These are phyloP conservation scores for Aspergillus sp. DNA, from an alignment of 2,329 filamentous ascomycete species.

Conservation along the genomic window DNA sequence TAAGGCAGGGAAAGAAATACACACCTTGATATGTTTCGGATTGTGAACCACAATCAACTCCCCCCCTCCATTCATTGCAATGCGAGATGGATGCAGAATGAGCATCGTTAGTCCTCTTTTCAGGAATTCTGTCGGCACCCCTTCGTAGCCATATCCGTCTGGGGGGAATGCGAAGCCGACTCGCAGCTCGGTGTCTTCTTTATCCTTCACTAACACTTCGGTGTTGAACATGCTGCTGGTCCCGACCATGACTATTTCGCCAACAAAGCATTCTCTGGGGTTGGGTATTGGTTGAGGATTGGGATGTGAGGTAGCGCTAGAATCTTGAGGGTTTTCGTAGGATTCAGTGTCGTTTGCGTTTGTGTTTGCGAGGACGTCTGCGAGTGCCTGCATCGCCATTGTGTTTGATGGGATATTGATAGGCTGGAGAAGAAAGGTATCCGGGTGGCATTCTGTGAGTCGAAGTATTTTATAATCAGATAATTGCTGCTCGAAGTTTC, in stretches of 20 bases:
- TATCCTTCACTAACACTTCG: not conserved
- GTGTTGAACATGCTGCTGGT: not conserved
- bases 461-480: no score
- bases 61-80: not conserved
- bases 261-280: not conserved
- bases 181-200: not conserved
- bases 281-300: no score
- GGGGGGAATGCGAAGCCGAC: not conserved
- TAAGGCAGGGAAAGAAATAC: no score
- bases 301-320: no score
- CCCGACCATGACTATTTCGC: not conserved
- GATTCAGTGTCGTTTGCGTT: no score
- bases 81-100: not conserved
- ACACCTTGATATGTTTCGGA: not conserved
- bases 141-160: not conserved
- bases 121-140: not conserved
- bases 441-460: no score
- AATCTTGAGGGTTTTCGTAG: no score
- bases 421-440: rapidly evolving
- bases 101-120: not conserved
- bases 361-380: no score
- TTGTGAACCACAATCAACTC: not conserved
- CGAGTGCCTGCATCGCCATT: no score
- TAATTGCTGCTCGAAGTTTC: no score
- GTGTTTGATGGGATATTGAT: no score